Base-by-base conservation (phyloP, 2,329 filamentous ascomycete genomes). In the Xylariales sp. region DNA sequence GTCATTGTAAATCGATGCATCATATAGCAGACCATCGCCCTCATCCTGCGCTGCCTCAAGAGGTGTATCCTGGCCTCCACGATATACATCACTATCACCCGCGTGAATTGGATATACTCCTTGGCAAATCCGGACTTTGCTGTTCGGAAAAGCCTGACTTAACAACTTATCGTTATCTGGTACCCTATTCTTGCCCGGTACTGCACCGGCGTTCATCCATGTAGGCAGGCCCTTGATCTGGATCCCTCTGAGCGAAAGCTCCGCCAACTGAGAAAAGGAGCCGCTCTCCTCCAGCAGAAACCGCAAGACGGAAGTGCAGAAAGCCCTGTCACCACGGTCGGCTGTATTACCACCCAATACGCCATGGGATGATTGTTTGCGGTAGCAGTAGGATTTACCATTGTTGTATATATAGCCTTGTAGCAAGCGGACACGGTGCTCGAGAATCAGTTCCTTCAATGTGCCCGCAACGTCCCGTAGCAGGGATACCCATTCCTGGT, bases 211-310 rank as follows among this genome's bases (percentile, higher is more conserved):
- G 6, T 33, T 17, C n/a, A 12, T n/a, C 16, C 13, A 11, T 15
- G 30, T 38, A 3, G 29, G 10, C 14, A 41, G 11, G 7, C 35
- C 17, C 10, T 24, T 29, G 29, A 41, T 38, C 13, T 15, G 35
- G 7, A 41, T 33, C 5, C 40, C 40, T n/a, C 40, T 24, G 12
- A 41, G 16, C 16, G 40, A 20, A 5, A 41, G 40, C 11, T 27
- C 34, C 15, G 15, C 20, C 12, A 41, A 31, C 5, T 35, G 20
- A 13, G 17, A 18, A 17, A 38, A 41, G 5, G 4, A 19, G n/a
- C 28, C 10, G 35, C 40, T 34, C 13, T 34, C 14, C 27, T 30
- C 30, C 7, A 41, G 25, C 8, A 41, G 20, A 4, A 30, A 25
- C 14, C 29, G n/a, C 25, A 41, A 16, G n/a, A 38, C 35, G 6